These are phyloP conservation scores for Sporobolomyces pararoseus DNA, from an alignment of 768 basidiomycete species.

Conservation along the genomic window DNA sequence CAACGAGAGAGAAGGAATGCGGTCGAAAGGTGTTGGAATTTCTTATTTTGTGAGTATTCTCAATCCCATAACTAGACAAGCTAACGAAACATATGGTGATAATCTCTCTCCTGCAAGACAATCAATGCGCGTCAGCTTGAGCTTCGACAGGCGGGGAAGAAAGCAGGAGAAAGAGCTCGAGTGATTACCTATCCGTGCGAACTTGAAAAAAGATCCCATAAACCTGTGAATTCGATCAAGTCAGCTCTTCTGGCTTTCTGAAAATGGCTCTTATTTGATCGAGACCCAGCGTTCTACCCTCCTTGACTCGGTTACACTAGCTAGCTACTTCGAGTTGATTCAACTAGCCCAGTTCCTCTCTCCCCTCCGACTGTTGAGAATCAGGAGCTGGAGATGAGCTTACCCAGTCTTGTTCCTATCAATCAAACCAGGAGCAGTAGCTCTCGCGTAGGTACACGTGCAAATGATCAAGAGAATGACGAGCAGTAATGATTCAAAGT, in stretches of 20 bases:
- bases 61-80: constrained; percentile 88
- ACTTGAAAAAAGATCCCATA: constrained; percentile 88
- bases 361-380: neutral
- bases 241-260: no score
- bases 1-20: neutral
- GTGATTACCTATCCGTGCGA: constrained; percentile 81
- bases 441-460: constrained; percentile 92
- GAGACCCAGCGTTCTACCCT: no score
- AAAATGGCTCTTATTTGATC: no score
- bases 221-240: constrained; percentile 57
- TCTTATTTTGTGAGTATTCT: constrained; percentile 56
- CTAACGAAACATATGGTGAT: constrained; percentile 90
- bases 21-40: neutral
- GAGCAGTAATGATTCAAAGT: constrained; percentile 90
- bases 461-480: constrained; percentile 91
- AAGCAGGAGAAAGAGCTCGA: neutral
- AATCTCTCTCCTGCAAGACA: constrained; percentile 72
- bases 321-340: neutral
- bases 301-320: neutral
- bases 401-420: constrained; percentile 95
- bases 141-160: neutral
- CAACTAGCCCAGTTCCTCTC: neutral
- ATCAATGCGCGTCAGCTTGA: neutral
- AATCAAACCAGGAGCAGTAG: constrained; percentile 79
- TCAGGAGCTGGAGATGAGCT: constrained; percentile 38